Percentiles rank a stretch among this genome's conserved stretches.
These are phyloP conservation scores for Graphilbum ipis-grandicollis DNA, from an alignment of 2,329 filamentous ascomycete species.

Conservation along the genomic window DNA sequence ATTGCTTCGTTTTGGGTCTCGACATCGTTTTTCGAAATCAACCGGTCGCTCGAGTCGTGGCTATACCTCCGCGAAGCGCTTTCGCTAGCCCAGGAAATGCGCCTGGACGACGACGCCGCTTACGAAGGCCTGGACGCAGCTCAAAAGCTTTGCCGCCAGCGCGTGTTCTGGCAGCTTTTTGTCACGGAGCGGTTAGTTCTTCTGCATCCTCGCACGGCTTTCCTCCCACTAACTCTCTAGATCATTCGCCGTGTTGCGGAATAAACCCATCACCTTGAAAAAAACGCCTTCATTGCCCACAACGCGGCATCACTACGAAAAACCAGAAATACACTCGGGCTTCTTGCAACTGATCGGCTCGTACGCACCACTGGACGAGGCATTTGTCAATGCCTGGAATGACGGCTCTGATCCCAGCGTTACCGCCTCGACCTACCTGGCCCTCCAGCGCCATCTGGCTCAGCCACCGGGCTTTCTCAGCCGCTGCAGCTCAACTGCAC, in stretches of 20 bases:
- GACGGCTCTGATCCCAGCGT: slow-evolving; percentile 26
- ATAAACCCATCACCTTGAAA: slow-evolving; percentile 43
- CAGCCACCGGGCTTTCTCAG: slow-evolving; percentile 16
- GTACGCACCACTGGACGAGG: slow-evolving; percentile 45
- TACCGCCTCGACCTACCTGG: slow-evolving; percentile 17
- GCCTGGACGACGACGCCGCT: slow-evolving; percentile 38
- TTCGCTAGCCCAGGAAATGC: slow-evolving; percentile 38
- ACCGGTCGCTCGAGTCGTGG: slow-evolving; percentile 44
- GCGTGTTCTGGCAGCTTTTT: slow-evolving; percentile 46
- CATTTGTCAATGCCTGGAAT: slow-evolving; percentile 48
- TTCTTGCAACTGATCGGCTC: slow-evolving; percentile 43
- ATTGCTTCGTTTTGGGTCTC: slow-evolving; percentile 46
- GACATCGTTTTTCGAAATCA: slow-evolving; percentile 42
- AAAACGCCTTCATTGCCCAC: slow-evolving; percentile 38
- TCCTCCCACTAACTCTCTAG: slow-evolving; percentile 17
- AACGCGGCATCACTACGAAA: slow-evolving; percentile 33
- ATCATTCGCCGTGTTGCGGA: slow-evolving; percentile 44
- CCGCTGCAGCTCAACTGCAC: slow-evolving; percentile 5
- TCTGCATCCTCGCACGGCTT: neutral
- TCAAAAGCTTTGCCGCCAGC: slow-evolving; percentile 33
- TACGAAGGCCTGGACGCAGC: slow-evolving; percentile 30
- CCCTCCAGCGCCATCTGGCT: slow-evolving; percentile 17
- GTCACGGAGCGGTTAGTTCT: slow-evolving; percentile 35
- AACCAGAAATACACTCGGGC: slow-evolving; percentile 33
- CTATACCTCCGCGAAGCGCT: slow-evolving; percentile 43